These are phyloP conservation scores for Fistulina hepatica DNA, from an alignment of 1,284 basidiomycete genomes.

Conservation along the genomic window DNA sequence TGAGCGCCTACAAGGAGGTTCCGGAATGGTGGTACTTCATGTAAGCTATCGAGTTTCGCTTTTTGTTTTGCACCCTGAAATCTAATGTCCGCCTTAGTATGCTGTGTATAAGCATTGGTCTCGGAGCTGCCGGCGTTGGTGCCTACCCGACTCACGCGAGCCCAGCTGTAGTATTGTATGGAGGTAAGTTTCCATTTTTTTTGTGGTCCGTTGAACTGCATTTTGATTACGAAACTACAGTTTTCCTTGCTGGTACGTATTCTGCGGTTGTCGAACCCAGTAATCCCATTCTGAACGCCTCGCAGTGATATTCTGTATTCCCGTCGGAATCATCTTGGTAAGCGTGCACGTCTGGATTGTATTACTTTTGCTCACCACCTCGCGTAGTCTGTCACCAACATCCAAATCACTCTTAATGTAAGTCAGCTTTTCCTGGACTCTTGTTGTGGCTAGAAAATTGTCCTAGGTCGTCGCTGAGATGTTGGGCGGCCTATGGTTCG, in stretches of 20 bases:
- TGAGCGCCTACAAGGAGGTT: conserved; percentile 22
- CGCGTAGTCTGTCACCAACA: conserved; percentile 23
- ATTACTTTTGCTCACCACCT: background rate
- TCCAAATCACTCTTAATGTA: conserved; percentile 29
- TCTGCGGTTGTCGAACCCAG: background rate
- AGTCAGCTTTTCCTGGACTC: conserved; percentile 29
- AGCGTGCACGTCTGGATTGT: background rate
- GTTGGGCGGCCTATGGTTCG: conserved; percentile 29
- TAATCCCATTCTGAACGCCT: conserved; percentile 19
- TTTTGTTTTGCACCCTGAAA: conserved; percentile 13
- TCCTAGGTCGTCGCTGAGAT: background rate
- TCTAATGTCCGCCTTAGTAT: conserved; percentile 10
- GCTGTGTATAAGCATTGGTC: conserved; percentile 17
- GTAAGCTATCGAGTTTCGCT: too few species aligned
- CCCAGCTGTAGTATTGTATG: conserved; percentile 22
- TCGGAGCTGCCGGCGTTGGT: conserved; percentile 17
- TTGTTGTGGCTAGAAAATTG: background rate
- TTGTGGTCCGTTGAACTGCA: too few species aligned
- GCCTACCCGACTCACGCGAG: conserved; percentile 21
- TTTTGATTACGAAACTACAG: too few species aligned
- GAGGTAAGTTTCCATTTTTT: too few species aligned
- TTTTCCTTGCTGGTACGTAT: too few species aligned
- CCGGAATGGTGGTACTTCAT: background rate
- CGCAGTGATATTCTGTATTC: conserved; percentile 27
- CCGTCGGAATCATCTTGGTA: conserved; percentile 31